Conservation (phyloP, 305 asterid genomes). For the Solanum hybrid region DNA sequence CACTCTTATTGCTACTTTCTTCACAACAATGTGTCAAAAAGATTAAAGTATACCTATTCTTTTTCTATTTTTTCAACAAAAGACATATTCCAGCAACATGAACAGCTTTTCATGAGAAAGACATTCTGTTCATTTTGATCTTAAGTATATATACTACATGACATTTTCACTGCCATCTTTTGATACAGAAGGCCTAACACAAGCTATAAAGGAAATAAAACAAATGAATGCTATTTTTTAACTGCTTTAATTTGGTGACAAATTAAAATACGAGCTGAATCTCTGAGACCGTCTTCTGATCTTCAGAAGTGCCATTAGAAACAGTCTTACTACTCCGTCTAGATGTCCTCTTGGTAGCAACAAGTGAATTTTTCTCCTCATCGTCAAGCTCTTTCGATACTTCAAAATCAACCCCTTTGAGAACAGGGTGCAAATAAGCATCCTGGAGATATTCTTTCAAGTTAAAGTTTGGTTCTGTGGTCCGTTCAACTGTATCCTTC, state of each 20-base stretch:
- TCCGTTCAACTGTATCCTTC: conserved; percentile 67
- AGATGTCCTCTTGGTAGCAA: conserved; percentile 12
- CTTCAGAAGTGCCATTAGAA: conserved; percentile 3
- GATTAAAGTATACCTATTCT: background rate
- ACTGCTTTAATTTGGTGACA: background rate
- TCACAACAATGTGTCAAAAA: background rate
- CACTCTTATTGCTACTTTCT: background rate
- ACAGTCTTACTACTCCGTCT: conserved; percentile 3
- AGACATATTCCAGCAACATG: background rate
- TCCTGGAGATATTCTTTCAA: conserved; percentile 49
- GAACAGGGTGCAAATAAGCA: conserved; percentile 62
- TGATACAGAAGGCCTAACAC: background rate
- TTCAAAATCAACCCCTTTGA: conserved; percentile 47
- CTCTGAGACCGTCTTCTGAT: background rate
- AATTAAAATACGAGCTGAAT: background rate
- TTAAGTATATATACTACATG: background rate
- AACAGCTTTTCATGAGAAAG: background rate
- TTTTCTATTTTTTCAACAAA: background rate
- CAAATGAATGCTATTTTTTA: background rate
- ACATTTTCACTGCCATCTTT: background rate
- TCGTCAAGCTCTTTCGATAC: conserved; percentile 15
- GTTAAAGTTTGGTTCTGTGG: conserved; percentile 56
- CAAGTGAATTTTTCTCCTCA: conserved; percentile 5
- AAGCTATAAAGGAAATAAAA: background rate
- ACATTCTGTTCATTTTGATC: background rate